Base-by-base conservation (phyloP, 345 rosid genomes). In the Hevea brasiliensis region DNA sequence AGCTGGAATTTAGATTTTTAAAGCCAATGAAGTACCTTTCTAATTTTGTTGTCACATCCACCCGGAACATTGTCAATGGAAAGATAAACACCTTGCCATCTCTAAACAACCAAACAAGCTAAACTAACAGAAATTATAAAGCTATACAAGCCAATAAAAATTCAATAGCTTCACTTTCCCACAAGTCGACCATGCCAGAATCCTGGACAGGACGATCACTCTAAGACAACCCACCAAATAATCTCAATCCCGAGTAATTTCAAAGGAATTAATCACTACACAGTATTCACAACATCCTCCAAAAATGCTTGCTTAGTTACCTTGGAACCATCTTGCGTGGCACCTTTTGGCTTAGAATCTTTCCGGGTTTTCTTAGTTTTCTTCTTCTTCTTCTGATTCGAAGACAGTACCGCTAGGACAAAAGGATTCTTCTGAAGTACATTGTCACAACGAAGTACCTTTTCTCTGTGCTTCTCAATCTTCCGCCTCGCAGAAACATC, bases 371-470 rank as follows among this genome's bases (percentile, higher is more conserved):
- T 26, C 67, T 67, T 67, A 29, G 21, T 51, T 50, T 72, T 85
- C 70, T 77, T 85, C 80, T 76, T 78, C 35, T 64, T 75, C 80
- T 86, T 90, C 26, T 73, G 76, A 76, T 75, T 84, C 0, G 99
- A 87, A 68, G 97, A 91, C 3, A 89, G 86, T 41, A 95, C 89
- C 1, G 78, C 54, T 75, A 79, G 76, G 41, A 92, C 94, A 83
- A 89, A 92, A 2, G 96, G 92, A 76, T 95, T 95, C 79, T 85
- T 86, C 77, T 87, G 85, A 23, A 95, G 80, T 20, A 85, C 48
- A 74, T 90, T 90, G 54, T 95, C 99, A 71, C 4, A 32, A 4
- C 37, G 37, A 4, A 32, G 37, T 2, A 32, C 37, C 37, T 32
- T 32, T 32, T 32, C 37, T 32, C 37, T 32, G 4, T 32, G 37